Percentiles rank a stretch among this genome's conserved stretches.
Conservation (phyloP, 2,329 filamentous ascomycete genomes). For the Fusarium tanahbumbuense region DNA sequence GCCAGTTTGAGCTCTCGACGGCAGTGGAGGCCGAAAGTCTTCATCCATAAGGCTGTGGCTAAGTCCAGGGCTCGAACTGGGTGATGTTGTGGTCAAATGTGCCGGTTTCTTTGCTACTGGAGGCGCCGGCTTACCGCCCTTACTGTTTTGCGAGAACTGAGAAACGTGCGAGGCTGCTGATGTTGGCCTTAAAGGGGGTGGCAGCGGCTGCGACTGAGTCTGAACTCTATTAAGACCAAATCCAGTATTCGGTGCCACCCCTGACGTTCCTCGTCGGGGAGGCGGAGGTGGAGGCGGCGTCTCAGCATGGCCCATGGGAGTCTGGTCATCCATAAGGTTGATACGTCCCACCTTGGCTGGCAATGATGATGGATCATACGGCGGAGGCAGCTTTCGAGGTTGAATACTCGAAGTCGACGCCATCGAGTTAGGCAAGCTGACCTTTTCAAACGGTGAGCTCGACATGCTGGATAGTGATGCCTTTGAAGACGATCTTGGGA, state of each 20-base stretch:
- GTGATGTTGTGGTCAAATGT: constrained; percentile 57
- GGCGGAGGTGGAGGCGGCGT: constrained; percentile 61
- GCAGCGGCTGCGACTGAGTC: constrained; percentile 47
- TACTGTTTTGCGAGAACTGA: constrained; percentile 48
- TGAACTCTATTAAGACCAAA: constrained; percentile 41
- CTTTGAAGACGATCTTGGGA: constrained; percentile 66
- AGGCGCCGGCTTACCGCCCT: constrained; percentile 59
- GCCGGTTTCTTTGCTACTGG: constrained; percentile 73
- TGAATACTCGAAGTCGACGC: constrained; percentile 58
- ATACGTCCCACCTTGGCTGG: constrained; percentile 60
- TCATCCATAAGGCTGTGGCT: constrained; percentile 39
- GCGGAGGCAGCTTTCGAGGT: constrained; percentile 64
- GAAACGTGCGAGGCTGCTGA: constrained; percentile 52
- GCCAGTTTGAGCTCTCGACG: constrained; percentile 39
- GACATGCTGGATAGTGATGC: constrained; percentile 68
- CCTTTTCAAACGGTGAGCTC: constrained; percentile 69
- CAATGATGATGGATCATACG: constrained; percentile 60
- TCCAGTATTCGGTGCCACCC: constrained; percentile 24
- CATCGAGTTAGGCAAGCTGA: constrained; percentile 62
- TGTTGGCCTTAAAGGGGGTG: constrained; percentile 48
- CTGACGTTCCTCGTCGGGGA: constrained; percentile 55
- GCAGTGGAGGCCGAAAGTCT: constrained; percentile 44
- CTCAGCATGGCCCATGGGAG: constrained; percentile 40
- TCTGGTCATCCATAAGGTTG: constrained; percentile 57
- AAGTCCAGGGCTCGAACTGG: constrained; percentile 38